Evolutionary conservation across 139 green algal genomes (phyloP).

Genomic region (Chlorella sorokiniana): DNA sequence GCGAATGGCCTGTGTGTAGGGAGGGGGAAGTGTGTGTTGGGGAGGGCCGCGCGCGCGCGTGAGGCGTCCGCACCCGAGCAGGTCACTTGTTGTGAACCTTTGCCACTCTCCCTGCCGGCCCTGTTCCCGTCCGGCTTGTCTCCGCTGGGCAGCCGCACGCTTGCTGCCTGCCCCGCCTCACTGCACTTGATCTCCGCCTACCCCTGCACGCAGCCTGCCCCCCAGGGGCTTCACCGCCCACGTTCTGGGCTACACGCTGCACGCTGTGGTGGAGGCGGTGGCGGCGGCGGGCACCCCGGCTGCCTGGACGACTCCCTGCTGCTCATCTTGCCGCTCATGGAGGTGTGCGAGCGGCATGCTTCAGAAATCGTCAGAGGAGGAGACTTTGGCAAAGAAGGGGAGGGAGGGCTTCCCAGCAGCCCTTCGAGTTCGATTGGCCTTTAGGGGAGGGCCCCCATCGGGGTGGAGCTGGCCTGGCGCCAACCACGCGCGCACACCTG

Average conservation of each 20-base stretch:
- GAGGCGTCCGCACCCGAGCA: too few species aligned
- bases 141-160: too few species aligned
- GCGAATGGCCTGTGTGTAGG: not conserved
- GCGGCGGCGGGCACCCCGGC: constrained; percentile 38
- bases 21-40: too few species aligned
- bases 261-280: constrained; percentile 74
- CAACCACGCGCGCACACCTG: not conserved
- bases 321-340: constrained; percentile 74
- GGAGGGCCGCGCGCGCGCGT: too few species aligned
- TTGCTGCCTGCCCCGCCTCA: not conserved
- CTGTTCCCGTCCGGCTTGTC: too few species aligned
- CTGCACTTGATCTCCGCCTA: not conserved
- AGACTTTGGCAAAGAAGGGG: too few species aligned
- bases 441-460: not conserved
- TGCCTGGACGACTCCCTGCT: constrained; percentile 66
- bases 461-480: not conserved
- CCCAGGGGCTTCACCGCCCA: constrained; percentile 82
- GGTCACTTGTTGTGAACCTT: too few species aligned
- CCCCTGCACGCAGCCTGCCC: constrained; percentile 44
- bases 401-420: too few species aligned
- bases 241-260: constrained; percentile 87
- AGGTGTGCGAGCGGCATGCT: constrained; percentile 30
- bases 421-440: not conserved
- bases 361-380: too few species aligned
- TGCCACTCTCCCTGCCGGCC: too few species aligned